Conservation (phyloP, 176 grass and related monocot genomes). For the Elymus sibiricus region DNA sequence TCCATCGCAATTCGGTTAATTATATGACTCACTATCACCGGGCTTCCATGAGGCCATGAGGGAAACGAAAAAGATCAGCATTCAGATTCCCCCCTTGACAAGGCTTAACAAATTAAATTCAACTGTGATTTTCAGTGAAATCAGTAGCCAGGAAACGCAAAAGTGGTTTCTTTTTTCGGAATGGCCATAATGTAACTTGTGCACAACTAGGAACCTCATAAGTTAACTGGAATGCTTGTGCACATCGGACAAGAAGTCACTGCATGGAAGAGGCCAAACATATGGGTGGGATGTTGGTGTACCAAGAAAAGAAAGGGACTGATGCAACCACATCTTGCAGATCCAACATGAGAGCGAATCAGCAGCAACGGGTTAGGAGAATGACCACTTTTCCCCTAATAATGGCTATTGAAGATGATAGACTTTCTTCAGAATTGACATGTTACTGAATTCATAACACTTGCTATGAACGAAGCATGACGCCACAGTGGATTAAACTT, state of each 20-base stretch:
- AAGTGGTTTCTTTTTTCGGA: background rate
- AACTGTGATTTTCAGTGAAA: background rate
- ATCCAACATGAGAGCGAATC: background rate
- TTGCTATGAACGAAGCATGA: slow-evolving; percentile 7
- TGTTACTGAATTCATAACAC: background rate
- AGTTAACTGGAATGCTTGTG: background rate
- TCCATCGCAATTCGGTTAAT: background rate
- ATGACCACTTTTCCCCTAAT: background rate
- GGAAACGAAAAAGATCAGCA: background rate
- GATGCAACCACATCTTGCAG: background rate
- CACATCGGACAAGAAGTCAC: background rate
- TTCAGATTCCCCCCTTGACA: background rate
- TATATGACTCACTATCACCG: background rate
- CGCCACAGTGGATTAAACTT: background rate
- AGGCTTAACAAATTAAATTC: background rate
- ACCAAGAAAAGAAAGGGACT: background rate
- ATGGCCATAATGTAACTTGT: background rate
- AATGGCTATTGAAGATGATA: background rate
- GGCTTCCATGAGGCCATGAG: background rate
- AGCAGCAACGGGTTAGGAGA: background rate
- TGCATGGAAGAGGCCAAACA: background rate
- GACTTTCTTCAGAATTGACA: background rate
- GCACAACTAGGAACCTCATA: background rate
- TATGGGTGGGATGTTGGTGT: background rate
- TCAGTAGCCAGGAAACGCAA: too few species aligned